These are phyloP conservation scores for Solanum pennellii DNA, from an alignment of 257 asterid species.

Conservation along the genomic window DNA sequence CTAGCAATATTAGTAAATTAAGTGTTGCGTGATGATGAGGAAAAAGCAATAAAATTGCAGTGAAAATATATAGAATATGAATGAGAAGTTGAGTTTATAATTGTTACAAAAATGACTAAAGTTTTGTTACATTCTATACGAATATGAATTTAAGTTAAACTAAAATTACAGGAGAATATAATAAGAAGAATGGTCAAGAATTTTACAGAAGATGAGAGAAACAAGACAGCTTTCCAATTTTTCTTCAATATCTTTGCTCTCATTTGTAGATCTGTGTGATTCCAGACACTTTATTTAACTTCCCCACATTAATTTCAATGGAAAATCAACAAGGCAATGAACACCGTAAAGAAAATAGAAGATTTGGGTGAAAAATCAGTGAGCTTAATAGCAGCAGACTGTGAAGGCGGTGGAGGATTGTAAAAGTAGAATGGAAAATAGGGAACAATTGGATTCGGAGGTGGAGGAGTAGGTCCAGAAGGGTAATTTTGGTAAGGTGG, in stretches of 20 bases:
- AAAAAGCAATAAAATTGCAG: background rate
- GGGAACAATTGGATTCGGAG: constrained; percentile 88
- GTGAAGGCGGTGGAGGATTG: constrained; percentile 47
- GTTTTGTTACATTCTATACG: background rate
- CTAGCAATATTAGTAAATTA: no score
- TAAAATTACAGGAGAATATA: background rate
- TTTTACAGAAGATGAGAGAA: constrained; percentile 23
- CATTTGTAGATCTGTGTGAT: constrained; percentile 47
- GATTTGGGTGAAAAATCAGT: background rate
- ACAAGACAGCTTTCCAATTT: background rate
- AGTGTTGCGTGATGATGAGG: background rate
- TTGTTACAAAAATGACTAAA: background rate
- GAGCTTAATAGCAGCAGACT: constrained; percentile 9
- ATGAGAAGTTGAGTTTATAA: background rate
- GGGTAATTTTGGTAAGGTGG: constrained; percentile 22
- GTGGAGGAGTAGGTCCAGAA: constrained; percentile 67
- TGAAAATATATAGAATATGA: background rate
- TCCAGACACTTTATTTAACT: constrained; percentile 35
- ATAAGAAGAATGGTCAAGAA: constrained; percentile 20
- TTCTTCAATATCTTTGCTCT: background rate
- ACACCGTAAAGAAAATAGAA: constrained; percentile 3
- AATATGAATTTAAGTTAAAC: background rate
- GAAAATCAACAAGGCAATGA: constrained; percentile 6
- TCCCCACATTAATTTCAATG: background rate
- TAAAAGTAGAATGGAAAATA: constrained; percentile 71